Base-by-base conservation (phyloP, 2,329 filamentous ascomycete species). In the Diplodia seriata region DNA sequence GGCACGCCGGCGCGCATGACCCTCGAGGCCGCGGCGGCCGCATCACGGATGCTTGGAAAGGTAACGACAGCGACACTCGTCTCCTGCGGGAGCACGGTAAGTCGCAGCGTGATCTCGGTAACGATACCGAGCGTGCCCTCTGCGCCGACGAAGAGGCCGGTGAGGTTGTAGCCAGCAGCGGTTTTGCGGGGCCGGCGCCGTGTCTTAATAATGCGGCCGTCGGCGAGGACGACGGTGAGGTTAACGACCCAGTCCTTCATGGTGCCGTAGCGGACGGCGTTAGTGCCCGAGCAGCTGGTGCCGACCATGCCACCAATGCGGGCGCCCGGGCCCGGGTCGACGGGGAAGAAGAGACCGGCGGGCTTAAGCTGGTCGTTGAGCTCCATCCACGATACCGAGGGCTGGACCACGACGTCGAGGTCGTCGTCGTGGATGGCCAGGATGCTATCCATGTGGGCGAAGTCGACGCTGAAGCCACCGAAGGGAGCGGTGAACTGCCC, bases 391-490 rank as follows among this genome's bases (percentile, higher is more conserved):
- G 91, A 90, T 9, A 97, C 90, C 8, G 91, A 91, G 3, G 94
- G 94, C 77, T 97, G 94, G 4, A 97, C 93, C 5, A 97, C 91
- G 62, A 97, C 85, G 73, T 97, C 94, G 91, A 97, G 92, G 76
- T 97, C 94, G 6, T 92, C 90, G 72, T 91, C 89, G 76, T 97
- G 91, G 67, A 97, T 84, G 66, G 89, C 84, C 38, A 97, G 73
- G 29, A 97, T 90, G 73, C 89, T 84, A 76, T 97, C 90, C 94
- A 97, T 97, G 74, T 87, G 88, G 0, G 88, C 87, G 77, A 97
- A 97, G 76, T 97, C 94, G 63, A 97, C 90, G 71, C 91, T 94
- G 75, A 97, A 87, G 14, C 94, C 94, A 12, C 93, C 93, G 75
- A 89, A 90, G 0, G 93, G 92, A 18, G 93, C 92, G 0, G 92